Percentiles rank a stretch among this genome's conserved stretches.
phyloP scores from a whole-genome alignment of 106 monocot genomes.

The Acorus gramineus region DNA sequence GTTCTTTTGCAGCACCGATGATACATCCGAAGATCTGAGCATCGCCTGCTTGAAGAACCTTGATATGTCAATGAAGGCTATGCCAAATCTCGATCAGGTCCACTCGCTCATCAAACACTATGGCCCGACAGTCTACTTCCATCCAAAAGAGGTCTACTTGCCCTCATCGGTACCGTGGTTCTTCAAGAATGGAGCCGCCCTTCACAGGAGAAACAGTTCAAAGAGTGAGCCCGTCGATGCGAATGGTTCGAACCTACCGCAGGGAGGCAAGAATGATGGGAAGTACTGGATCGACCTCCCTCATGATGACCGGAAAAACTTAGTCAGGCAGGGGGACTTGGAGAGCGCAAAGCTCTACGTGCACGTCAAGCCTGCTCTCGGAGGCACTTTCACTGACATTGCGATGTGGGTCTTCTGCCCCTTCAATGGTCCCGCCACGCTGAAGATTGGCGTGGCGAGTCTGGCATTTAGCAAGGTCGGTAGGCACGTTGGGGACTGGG shows the following conservation, averaged over 20 bases:
- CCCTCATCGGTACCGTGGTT: conserved; percentile 95
- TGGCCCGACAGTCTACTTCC: conserved; percentile 91
- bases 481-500: conserved; percentile 89
- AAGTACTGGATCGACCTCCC: conserved; percentile 96
- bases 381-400: conserved; percentile 89
- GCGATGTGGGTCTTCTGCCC: conserved; percentile 97
- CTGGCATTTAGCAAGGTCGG: conserved; percentile 60
- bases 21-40: conserved; percentile 10
- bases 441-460: conserved; percentile 52
- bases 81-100: conserved; percentile 87
- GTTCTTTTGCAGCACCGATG: conserved; percentile 48
- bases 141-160: conserved; percentile 75
- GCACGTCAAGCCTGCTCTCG: conserved; percentile 83
- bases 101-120: conserved; percentile 76
- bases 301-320: conserved; percentile 31
- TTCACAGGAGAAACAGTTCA: conserved; percentile 37
- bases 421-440: conserved; percentile 86
- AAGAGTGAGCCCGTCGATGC: conserved; percentile 43
- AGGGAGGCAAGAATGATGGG: conserved; percentile 78
- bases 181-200: conserved; percentile 75
- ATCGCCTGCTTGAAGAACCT: conserved; percentile 74
- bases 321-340: conserved; percentile 54
- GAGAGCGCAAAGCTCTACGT: conserved; percentile 73
- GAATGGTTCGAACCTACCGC: conserved; percentile 73
- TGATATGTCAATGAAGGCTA: conserved; percentile 45